Percentiles rank a stretch among this genome's conserved stretches.
These are phyloP conservation scores for Triticum turgidum DNA, from an alignment of 176 grass and related monocot genomes.

Conservation along the genomic window DNA sequence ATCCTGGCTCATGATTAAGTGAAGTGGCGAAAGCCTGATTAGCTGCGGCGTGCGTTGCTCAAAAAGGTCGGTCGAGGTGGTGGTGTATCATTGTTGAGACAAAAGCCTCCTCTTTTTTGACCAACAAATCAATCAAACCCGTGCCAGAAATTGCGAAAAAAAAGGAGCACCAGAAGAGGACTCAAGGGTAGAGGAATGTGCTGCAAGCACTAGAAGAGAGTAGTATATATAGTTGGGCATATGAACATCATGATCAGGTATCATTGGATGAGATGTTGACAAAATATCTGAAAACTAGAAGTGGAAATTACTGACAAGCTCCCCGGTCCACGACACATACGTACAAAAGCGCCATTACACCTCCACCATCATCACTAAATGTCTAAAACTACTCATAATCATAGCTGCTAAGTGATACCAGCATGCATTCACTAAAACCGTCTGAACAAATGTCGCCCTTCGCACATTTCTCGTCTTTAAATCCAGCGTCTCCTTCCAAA, in stretches of 20 bases:
- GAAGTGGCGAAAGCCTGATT: constrained; percentile 49
- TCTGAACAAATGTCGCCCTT: background rate
- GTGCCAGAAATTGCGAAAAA: background rate
- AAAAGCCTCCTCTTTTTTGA: constrained; percentile 18
- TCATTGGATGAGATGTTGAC: background rate
- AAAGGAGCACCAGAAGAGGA: background rate
- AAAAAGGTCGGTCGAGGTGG: constrained; percentile 10
- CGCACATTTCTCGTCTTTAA: background rate
- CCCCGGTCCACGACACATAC: background rate
- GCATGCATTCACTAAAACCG: background rate
- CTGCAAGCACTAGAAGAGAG: background rate
- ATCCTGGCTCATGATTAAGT: constrained; percentile 34
- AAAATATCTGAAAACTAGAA: constrained; percentile 20
- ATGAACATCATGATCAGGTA: background rate
- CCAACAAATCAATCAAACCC: constrained; percentile 10
- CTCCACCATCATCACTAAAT: background rate
- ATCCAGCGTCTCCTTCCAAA: background rate
- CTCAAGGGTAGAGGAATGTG: background rate
- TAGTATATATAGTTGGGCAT: background rate
- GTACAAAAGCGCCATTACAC: constrained; percentile 1
- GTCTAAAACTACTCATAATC: background rate
- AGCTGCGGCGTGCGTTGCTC: constrained; percentile 36
- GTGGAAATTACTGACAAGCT: background rate
- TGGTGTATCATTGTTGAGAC: constrained; percentile 37
- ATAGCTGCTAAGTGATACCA: background rate